These are phyloP conservation scores for Pholiota molesta DNA, from an alignment of 768 basidiomycete species.

Conservation along the genomic window DNA sequence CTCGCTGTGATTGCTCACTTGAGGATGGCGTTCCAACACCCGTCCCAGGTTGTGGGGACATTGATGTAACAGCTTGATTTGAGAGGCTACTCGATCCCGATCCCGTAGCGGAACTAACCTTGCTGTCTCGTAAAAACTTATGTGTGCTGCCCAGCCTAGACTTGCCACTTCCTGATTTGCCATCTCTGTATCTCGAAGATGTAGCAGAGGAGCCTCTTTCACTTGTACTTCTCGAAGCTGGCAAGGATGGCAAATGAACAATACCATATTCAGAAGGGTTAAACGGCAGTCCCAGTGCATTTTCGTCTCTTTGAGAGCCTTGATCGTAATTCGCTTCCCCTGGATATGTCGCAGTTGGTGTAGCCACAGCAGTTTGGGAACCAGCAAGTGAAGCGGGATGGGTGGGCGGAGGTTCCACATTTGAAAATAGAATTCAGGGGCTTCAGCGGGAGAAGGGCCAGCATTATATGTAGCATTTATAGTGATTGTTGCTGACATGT, in stretches of 20 bases:
- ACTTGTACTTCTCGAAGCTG: slow-evolving; percentile 20
- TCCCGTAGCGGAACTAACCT: background rate
- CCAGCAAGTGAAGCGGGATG: background rate
- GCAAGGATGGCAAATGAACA: slow-evolving; percentile 43
- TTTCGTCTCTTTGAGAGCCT: background rate
- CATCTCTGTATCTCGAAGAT: slow-evolving; percentile 9
- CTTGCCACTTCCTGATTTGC: slow-evolving; percentile 3
- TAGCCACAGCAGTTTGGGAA: slow-evolving; percentile 4
- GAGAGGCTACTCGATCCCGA: slow-evolving; percentile 6
- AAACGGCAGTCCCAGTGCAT: slow-evolving; percentile 28
- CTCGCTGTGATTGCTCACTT: slow-evolving; percentile 16
- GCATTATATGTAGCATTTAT: background rate
- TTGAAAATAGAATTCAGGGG: background rate
- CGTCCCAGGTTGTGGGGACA: slow-evolving; percentile 3
- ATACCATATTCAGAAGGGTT: slow-evolving; percentile 44
- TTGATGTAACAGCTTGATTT: background rate
- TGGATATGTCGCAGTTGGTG: slow-evolving; percentile 13
- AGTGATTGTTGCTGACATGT: background rate
- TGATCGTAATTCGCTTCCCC: background rate
- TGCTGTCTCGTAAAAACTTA: background rate
- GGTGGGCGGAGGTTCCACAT: background rate
- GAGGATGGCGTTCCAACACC: slow-evolving; percentile 14
- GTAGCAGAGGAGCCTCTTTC: slow-evolving; percentile 19
- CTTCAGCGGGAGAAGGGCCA: background rate
- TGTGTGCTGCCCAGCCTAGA: background rate